Conservation (phyloP, 2,329 filamentous ascomycete species). For the Dactylellina cionopaga region DNA sequence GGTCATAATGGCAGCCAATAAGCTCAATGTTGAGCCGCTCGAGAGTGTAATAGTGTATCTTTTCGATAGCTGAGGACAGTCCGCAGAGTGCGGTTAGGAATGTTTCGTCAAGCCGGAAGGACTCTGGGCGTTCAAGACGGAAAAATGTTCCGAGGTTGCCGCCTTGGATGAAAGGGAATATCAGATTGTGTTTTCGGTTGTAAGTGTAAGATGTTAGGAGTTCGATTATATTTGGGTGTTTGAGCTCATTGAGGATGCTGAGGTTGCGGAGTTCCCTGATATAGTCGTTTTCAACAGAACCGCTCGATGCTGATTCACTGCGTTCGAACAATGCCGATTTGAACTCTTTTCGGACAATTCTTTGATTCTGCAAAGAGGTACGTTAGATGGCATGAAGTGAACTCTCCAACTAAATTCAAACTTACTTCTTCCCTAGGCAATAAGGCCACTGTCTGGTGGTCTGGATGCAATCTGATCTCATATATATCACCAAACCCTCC, state of each 20-base stretch:
- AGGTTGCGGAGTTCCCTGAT: slow-evolving; percentile 36
- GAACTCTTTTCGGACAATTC: slow-evolving; percentile 36
- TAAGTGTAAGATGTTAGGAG: slow-evolving; percentile 39
- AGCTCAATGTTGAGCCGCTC: slow-evolving; percentile 51
- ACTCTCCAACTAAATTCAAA: not conserved
- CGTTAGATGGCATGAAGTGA: not conserved
- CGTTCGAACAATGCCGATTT: slow-evolving; percentile 16
- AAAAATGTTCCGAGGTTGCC: slow-evolving; percentile 42
- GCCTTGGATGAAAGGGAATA: slow-evolving; percentile 46
- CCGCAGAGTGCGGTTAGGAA: slow-evolving; percentile 51
- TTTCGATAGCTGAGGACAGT: slow-evolving; percentile 56
- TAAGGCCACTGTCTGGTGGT: slow-evolving; percentile 15
- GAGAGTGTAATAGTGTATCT: slow-evolving; percentile 54
- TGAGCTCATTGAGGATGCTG: slow-evolving; percentile 35
- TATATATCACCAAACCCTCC: slow-evolving; percentile 39
- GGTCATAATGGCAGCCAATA: slow-evolving; percentile 59
- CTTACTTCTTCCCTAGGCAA: slow-evolving; percentile 16
- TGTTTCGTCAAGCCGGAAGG: slow-evolving; percentile 12
- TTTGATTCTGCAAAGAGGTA: slow-evolving; percentile 18
- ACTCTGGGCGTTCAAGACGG: not conserved
- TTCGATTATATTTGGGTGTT: slow-evolving; percentile 40
- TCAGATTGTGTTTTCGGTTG: slow-evolving; percentile 29
- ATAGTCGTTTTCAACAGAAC: slow-evolving; percentile 9
- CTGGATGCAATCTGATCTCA: slow-evolving; percentile 21
- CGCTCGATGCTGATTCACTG: slow-evolving; percentile 1